Evolutionary conservation across 345 rosid genomes (phyloP), one percentile per base, ranked within the genome.

Genomic region (Lepidium africanum): DNA sequence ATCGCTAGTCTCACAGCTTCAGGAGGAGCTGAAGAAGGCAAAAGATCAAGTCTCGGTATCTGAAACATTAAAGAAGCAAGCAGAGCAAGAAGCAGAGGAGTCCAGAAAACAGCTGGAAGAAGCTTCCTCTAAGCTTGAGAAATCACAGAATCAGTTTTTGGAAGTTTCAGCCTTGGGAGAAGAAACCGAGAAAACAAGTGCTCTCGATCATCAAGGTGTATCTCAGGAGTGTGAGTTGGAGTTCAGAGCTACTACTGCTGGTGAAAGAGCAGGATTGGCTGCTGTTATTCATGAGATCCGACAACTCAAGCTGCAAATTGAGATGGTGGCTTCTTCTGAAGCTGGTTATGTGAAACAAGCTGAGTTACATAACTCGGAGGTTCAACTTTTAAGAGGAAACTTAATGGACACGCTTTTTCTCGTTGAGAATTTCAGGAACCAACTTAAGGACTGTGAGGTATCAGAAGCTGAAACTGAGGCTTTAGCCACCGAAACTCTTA

Each of bases 1-100:
- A 70, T 75, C 79, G 11, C 84, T 83, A 77, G 78, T 87, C 66
- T 73, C 80, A 8, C 89, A 85, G 60, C 94, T 95, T 70, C 86
- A 85, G 67, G 97, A 87, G 68, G 97, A 91, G 69, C 85, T 95
- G 67, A 89, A 85, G 82, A 91, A 84, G 82, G 77, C 84, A 14
- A 91, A 84, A 77, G 96, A 87, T 46, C 84, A 91, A 78, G 74
- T 87, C 21, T 76, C 41, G 51, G 69, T 79, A 45, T 85, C 90
- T 40, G 96, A 91, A 73, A 78, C 88, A 65, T 76, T 80, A 78
- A 95, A 82, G 83, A 83, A 82, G 76, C 88, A 79, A 67, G 93
- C 88, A 33, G 85, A 81, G 76, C 78, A 86, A 81, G 90, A 94
- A 55, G 88, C 91, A 36, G 96, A 86, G 63, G 91, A 86, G 32